These are phyloP conservation scores for Dactylis glomerata DNA, from an alignment of 176 grass and related monocot genomes.

Conservation along the genomic window DNA sequence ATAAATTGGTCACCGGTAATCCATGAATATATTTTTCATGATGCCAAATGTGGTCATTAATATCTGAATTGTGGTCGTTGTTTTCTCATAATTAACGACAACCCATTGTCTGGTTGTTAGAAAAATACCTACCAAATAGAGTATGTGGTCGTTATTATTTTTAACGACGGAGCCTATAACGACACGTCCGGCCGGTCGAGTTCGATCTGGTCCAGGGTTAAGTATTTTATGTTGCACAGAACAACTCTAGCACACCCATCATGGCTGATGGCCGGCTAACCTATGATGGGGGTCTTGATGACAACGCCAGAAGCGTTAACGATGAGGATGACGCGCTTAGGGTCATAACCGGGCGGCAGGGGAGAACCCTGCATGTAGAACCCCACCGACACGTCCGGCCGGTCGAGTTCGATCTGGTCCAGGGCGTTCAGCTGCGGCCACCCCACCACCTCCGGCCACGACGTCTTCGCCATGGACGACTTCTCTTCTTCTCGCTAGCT, in stretches of 20 bases:
- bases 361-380: too few relatives aligned
- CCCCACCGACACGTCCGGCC: too few relatives aligned
- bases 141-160: not conserved
- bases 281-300: constrained; percentile 23
- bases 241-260: too few relatives aligned
- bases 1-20: not conserved
- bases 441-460: too few relatives aligned
- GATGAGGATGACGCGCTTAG: constrained; percentile 26
- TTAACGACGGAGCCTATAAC: not conserved
- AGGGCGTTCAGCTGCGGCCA: too few relatives aligned
- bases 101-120: not conserved
- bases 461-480: constrained; percentile 19
- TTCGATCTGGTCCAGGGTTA: too few relatives aligned
- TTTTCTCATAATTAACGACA: not conserved
- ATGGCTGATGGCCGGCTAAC: not conserved
- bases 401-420: too few relatives aligned
- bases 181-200: too few relatives aligned
- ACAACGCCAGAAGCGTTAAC: not conserved
- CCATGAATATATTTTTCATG: not conserved
- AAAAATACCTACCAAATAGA: not conserved
- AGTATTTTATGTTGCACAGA: too few relatives aligned
- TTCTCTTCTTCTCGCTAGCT: not conserved
- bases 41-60: not conserved
- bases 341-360: constrained; percentile 10
- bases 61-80: too few relatives aligned